Evolutionary conservation across 1,139 yeast species (phyloP).

Genomic region (Barnettozyma hawaiiensis): DNA sequence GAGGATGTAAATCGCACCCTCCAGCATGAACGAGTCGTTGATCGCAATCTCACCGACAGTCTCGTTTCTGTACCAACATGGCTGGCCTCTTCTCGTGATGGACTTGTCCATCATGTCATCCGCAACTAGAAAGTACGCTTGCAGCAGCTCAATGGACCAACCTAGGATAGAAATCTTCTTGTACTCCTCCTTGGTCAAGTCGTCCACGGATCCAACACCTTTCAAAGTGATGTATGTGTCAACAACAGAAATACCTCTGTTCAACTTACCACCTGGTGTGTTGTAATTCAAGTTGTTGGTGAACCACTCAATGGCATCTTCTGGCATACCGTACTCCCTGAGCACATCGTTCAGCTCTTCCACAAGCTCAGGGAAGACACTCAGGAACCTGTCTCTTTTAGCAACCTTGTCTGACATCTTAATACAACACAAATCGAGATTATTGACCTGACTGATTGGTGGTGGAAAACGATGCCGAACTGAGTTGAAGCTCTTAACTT

Average conservation of each 20-base stretch:
- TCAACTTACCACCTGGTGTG: conserved; percentile 94
- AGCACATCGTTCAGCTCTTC: conserved; percentile 65
- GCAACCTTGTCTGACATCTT: conserved; percentile 28
- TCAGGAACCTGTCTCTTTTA: conserved; percentile 57
- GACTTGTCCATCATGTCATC: conserved; percentile 99
- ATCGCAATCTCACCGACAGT: conserved; percentile 90
- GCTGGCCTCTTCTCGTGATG: conserved; percentile 96
- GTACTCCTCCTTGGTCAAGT: conserved; percentile 63
- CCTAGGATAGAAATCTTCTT: conserved; percentile 85
- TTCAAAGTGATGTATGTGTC: conserved; percentile 86
- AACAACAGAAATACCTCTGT: conserved; percentile 92
- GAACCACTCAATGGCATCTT: conserved; percentile 86
- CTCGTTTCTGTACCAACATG: conserved; percentile 89
- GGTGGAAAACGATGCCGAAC: too few species aligned
- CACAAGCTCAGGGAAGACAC: conserved; percentile 72
- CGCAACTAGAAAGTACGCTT: conserved; percentile 94
- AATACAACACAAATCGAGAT: too few species aligned
- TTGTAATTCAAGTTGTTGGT: conserved; percentile 70
- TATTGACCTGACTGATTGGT: too few species aligned
- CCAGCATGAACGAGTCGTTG: conserved; percentile 95
- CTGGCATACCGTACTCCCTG: conserved; percentile 71
- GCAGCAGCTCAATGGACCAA: conserved; percentile 92
- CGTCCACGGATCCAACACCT: conserved; percentile 50
- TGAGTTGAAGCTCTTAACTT: too few species aligned
- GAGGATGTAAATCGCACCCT: conserved; percentile 86